A percentile compares a stretch with the other conserved stretches of the same genome.
phyloP scores from a whole-genome alignment of 352 stramenopile species.

The Globisporangium nunn region DNA sequence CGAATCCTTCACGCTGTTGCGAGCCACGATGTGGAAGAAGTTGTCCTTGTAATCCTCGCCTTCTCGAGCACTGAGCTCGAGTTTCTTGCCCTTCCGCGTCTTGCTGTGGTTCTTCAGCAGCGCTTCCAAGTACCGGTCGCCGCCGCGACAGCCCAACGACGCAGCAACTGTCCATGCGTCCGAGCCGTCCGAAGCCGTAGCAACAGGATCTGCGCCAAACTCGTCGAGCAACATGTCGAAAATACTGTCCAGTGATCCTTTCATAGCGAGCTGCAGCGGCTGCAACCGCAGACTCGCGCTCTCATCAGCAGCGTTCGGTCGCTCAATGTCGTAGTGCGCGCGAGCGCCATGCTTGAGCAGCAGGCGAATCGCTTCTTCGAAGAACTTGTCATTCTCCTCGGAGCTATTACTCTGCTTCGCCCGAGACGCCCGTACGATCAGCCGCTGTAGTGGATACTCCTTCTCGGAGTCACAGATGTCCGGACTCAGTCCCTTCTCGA shows the following conservation, averaged over 20 bases:
- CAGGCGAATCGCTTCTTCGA: conserved; percentile 35
- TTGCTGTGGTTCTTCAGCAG: conserved; percentile 41
- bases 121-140: conserved; percentile 39
- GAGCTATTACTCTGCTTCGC: conserved; percentile 1
- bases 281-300: conserved; percentile 21
- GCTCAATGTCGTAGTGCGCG: conserved; percentile 36
- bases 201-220: conserved; percentile 27
- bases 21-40: conserved; percentile 56
- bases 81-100: conserved; percentile 19
- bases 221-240: conserved; percentile 47
- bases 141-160: conserved; percentile 20
- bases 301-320: conserved; percentile 15
- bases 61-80: conserved; percentile 23
- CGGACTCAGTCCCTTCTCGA: conserved; percentile 60
- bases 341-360: conserved; percentile 43
- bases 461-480: conserved; percentile 60
- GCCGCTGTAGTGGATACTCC: conserved; percentile 51
- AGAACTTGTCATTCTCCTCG: conserved; percentile 19
- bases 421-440: conserved; percentile 34
- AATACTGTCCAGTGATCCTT: conserved; percentile 27
- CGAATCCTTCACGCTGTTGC: conserved; percentile 13
- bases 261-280: conserved; percentile 57
- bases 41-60: conserved; percentile 26
- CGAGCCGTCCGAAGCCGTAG: conserved; percentile 28
- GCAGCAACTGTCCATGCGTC: conserved; percentile 60